A percentile compares a stretch with the other conserved stretches of the same genome.
These are phyloP conservation scores for Zygoascus hellenicus DNA, from an alignment of 1,139 yeast species.

Conservation along the genomic window DNA sequence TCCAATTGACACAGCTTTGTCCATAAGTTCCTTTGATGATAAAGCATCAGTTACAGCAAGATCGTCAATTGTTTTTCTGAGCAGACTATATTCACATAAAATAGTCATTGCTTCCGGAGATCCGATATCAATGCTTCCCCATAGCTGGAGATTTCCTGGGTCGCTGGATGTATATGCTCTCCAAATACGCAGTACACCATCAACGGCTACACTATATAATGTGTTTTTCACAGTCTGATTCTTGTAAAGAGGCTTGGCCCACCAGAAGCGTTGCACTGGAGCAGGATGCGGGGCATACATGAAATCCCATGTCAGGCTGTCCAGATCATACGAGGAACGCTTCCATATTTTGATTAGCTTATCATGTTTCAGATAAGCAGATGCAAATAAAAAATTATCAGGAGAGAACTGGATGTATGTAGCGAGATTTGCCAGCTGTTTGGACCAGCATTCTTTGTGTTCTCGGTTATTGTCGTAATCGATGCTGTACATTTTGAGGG, in stretches of 20 bases:
- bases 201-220: constrained; percentile 56
- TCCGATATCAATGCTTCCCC: constrained; percentile 47
- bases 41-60: constrained; percentile 12
- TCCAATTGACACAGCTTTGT: background rate
- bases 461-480: constrained; percentile 8
- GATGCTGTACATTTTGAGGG: constrained; percentile 47
- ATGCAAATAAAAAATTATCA: constrained; percentile 61
- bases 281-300: constrained; percentile 61
- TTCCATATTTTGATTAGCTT: constrained; percentile 73
- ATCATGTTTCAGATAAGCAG: constrained; percentile 53
- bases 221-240: constrained; percentile 35
- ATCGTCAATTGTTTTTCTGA: constrained; percentile 39
- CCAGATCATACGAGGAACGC: constrained; percentile 62
- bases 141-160: constrained; percentile 47
- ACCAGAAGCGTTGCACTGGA: constrained; percentile 43
- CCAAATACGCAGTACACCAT: constrained; percentile 61
- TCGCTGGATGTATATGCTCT: constrained; percentile 50
- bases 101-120: constrained; percentile 27
- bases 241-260: constrained; percentile 27
- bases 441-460: constrained; percentile 18
- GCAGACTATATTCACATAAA: constrained; percentile 53
- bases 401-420: constrained; percentile 52
- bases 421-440: constrained; percentile 45
- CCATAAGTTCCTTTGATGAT: background rate
- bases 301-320: constrained; percentile 64